Conservation (phyloP, 2,329 filamentous ascomycete genomes). For the Aspergillus ruber region DNA sequence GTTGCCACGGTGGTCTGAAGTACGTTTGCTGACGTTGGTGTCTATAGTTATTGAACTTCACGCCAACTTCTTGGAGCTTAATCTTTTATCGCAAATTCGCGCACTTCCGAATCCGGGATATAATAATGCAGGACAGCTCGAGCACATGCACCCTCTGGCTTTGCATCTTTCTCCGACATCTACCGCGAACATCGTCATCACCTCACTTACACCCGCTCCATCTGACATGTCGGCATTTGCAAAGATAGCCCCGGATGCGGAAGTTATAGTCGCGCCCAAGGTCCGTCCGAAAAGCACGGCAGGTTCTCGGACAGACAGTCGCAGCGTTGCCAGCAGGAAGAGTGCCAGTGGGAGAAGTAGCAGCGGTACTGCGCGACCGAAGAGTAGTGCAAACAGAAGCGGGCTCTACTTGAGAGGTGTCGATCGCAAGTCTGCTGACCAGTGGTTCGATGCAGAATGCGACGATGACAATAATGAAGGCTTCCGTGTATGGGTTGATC, state of each 20-base stretch:
- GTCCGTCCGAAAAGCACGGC: slow-evolving; percentile 65
- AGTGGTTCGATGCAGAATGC: slow-evolving; percentile 71
- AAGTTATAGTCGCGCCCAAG: slow-evolving; percentile 96
- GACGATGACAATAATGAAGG: slow-evolving; percentile 50
- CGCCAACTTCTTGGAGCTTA: slow-evolving; percentile 89
- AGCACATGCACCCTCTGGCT: slow-evolving; percentile 70
- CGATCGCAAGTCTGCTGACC: slow-evolving; percentile 60
- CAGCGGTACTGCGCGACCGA: slow-evolving; percentile 61
- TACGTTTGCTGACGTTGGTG: slow-evolving; percentile 4
- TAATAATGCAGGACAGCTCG: slow-evolving; percentile 47
- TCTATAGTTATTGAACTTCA: slow-evolving; percentile 81
- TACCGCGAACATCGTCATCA: slow-evolving; percentile 82
- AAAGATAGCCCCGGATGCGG: slow-evolving; percentile 87
- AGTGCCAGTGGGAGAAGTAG: slow-evolving; percentile 64
- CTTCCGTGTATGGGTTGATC: slow-evolving; percentile 78
- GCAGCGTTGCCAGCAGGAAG: slow-evolving; percentile 72
- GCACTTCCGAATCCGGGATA: slow-evolving; percentile 81
- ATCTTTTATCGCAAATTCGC: slow-evolving; percentile 86
- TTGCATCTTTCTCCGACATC: slow-evolving; percentile 92
- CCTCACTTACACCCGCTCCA: slow-evolving; percentile 71
- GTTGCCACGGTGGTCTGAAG: background rate
- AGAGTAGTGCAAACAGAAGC: slow-evolving; percentile 43
- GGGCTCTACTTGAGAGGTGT: slow-evolving; percentile 71
- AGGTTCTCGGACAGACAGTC: slow-evolving; percentile 60
- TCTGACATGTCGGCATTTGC: slow-evolving; percentile 68